Evolutionary conservation across 305 asterid species (phyloP).

Genomic region (Petunia hybrid): DNA sequence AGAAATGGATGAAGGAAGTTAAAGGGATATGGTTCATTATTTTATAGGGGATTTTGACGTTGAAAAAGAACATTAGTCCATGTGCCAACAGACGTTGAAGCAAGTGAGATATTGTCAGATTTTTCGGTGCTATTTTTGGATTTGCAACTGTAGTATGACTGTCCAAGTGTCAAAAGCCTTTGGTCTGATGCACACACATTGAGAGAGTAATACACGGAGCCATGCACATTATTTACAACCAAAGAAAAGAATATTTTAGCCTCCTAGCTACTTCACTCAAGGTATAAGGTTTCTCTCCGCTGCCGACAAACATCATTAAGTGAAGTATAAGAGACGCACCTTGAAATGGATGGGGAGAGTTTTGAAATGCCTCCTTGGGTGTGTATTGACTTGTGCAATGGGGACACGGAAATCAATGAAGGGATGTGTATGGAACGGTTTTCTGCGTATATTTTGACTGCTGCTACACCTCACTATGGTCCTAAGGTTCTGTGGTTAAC

Average conservation of each 20-base stretch:
- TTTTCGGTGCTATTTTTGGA: slow-evolving; percentile 24
- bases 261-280: background rate
- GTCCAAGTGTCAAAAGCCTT: background rate
- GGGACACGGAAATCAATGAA: background rate
- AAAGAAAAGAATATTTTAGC: background rate
- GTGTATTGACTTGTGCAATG: background rate
- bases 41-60: slow-evolving; percentile 9
- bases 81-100: slow-evolving; percentile 23
- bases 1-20: slow-evolving; percentile 7
- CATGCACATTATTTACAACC: slow-evolving; percentile 1
- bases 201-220: slow-evolving; percentile 1
- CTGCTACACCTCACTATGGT: background rate
- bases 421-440: background rate
- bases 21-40: background rate
- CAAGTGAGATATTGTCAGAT: slow-evolving; percentile 22
- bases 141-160: background rate
- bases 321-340: no score
- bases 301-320: no score
- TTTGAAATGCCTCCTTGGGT: no score
- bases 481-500: no score
- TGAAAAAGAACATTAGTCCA: slow-evolving; percentile 8
- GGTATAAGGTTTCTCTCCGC: no score
- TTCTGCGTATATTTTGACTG: background rate
- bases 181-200: slow-evolving; percentile 4
- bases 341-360: no score